phyloP scores from a whole-genome alignment of 495 filamentous ascomycete genomes.

The Hypoxylon lienhwacheense region DNA sequence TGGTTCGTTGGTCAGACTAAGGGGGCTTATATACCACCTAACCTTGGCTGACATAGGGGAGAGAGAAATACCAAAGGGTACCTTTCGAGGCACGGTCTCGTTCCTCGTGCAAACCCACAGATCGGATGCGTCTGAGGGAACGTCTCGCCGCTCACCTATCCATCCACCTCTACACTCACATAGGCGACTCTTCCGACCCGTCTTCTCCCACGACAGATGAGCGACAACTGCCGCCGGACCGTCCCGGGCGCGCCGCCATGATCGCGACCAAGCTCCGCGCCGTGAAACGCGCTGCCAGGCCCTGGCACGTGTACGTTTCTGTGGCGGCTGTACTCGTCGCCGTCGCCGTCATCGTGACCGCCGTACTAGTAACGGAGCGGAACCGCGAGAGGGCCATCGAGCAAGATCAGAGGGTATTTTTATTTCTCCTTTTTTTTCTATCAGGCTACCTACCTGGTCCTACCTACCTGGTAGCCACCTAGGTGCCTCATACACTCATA shows the following conservation, averaged over 20 bases:
- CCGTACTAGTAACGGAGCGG: conserved; percentile 9
- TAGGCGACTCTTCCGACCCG: background rate
- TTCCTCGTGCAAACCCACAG: too few relatives aligned
- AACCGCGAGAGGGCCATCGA: conserved; percentile 7
- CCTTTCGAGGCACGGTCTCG: too few relatives aligned
- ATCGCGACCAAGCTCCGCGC: conserved; percentile 1
- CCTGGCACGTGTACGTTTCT: conserved; percentile 7
- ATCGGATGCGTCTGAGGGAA: background rate
- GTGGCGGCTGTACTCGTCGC: background rate
- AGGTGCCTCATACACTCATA: too few relatives aligned
- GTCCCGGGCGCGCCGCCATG: background rate
- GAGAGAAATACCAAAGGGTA: too few relatives aligned
- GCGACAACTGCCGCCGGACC: background rate
- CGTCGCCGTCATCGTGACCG: conserved; percentile 7
- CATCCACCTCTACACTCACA: background rate
- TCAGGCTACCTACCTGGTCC: background rate
- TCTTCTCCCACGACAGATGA: background rate
- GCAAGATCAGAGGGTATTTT: conserved; percentile 5
- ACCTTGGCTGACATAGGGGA: too few relatives aligned
- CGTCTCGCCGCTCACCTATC: background rate
- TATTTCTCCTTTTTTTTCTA: background rate
- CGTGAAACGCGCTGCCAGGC: background rate
- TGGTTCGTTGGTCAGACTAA: too few relatives aligned
- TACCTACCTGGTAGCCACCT: too few relatives aligned
- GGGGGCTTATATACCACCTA: too few relatives aligned